Percentiles rank a stretch among this genome's conserved stretches.
Conservation (phyloP, 2,329 filamentous ascomycete species). For the Xylaria sp. region DNA sequence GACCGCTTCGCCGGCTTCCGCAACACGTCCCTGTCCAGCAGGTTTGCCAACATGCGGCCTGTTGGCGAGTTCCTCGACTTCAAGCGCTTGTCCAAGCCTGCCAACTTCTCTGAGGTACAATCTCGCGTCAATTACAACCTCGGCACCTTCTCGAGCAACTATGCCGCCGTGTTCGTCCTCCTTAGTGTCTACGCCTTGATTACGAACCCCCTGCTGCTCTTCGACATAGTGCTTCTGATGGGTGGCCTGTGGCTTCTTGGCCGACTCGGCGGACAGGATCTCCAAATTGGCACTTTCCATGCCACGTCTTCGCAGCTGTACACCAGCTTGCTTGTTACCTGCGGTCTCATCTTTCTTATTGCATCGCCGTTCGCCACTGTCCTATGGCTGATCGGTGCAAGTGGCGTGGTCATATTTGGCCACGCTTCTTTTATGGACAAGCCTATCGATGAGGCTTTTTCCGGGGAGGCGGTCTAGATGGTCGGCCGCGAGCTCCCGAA, state of each 20-base stretch:
- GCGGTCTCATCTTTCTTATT: slow-evolving; percentile 82
- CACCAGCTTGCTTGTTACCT: slow-evolving; percentile 80
- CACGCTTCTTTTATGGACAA: slow-evolving; percentile 97
- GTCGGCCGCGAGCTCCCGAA: slow-evolving; percentile 99
- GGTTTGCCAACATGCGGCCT: slow-evolving; percentile 91
- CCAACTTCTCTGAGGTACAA: slow-evolving; percentile 87
- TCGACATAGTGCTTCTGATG: slow-evolving; percentile 87
- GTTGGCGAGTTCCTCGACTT: slow-evolving; percentile 93
- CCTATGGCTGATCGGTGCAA: slow-evolving; percentile 95
- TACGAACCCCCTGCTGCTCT: slow-evolving; percentile 83
- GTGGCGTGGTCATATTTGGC: slow-evolving; percentile 89
- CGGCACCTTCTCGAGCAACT: slow-evolving; percentile 97
- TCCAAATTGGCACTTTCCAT: slow-evolving; percentile 80
- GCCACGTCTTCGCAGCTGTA: slow-evolving; percentile 93
- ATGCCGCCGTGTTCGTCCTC: slow-evolving; percentile 91
- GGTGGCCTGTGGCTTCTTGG: slow-evolving; percentile 90
- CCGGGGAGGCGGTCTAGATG: slow-evolving; percentile 99
- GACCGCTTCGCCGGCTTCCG: slow-evolving; percentile 86
- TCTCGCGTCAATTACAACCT: slow-evolving; percentile 96
- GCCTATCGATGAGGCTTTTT: slow-evolving; percentile 99
- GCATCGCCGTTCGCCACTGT: slow-evolving; percentile 83
- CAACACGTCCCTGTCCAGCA: slow-evolving; percentile 73
- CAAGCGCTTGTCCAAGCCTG: slow-evolving; percentile 93
- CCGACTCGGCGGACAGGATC: slow-evolving; percentile 84
- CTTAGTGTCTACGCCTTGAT: slow-evolving; percentile 94